These are phyloP conservation scores for Cucurbita ficifolia DNA, from an alignment of 306 rosid genomes.

Conservation along the genomic window DNA sequence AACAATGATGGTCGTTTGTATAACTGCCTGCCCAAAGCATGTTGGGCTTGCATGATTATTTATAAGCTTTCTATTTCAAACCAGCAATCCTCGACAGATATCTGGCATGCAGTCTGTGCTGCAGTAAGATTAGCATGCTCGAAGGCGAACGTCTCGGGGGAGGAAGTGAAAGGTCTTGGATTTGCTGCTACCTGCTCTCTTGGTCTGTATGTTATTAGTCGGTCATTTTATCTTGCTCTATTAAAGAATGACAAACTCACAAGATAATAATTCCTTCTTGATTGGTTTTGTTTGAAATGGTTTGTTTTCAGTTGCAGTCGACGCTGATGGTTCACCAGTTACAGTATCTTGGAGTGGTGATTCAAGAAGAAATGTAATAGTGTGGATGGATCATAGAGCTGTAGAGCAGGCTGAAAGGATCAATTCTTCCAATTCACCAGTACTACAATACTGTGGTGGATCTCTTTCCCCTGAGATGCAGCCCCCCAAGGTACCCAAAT, in stretches of 20 bases:
- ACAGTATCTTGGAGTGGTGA: conserved; percentile 81
- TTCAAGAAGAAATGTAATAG: conserved; percentile 87
- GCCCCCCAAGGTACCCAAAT: conserved; percentile 73
- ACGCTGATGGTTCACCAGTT: conserved; percentile 85
- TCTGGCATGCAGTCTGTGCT: conserved; percentile 88
- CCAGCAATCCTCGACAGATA: conserved; percentile 99
- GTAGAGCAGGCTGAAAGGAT: conserved; percentile 85
- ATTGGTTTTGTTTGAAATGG: background rate
- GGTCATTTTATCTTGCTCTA: background rate
- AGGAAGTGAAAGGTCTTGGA: conserved; percentile 72
- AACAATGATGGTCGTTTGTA: background rate
- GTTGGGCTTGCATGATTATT: conserved; percentile 10
- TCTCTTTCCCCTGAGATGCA: conserved; percentile 97
- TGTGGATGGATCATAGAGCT: conserved; percentile 99
- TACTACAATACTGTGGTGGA: conserved; percentile 85
- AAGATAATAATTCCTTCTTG: background rate
- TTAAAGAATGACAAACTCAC: background rate
- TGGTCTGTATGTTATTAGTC: conserved; percentile 27
- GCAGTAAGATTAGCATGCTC: conserved; percentile 80
- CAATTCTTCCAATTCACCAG: conserved; percentile 65
- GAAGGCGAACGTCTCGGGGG: conserved; percentile 42
- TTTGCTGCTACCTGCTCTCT: conserved; percentile 97
- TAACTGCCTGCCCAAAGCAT: background rate
- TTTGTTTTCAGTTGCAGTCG: conserved; percentile 67
- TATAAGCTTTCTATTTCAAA: conserved; percentile 14